Base-by-base conservation (phyloP, 192 early-diverging fungal genomes). In the Gonapodya sp. region DNA sequence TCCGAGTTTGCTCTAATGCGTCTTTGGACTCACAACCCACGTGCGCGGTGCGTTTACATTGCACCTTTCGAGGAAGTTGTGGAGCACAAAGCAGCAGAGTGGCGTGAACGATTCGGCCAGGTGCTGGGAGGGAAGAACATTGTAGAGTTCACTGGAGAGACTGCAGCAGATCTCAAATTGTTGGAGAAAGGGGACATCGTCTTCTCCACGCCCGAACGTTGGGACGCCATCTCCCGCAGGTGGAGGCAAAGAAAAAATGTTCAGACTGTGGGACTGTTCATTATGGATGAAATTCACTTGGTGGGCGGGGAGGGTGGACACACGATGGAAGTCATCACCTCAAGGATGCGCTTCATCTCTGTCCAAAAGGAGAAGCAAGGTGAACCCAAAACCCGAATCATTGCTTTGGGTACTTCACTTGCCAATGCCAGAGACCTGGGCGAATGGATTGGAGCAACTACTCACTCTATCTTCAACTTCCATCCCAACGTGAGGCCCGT, bases 391-490 rank as follows among this genome's bases (percentile, higher is more conserved):
- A 94, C 98, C 80, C 93, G 98, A n/a, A 94, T 99, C 36, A 92
- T 99, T 35, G 94, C 92, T 24, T 85, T 99, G 81, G 92, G 95
- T 73, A 92, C 94, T 0, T 95, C 95, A 0, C 82, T 99, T 73
- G 95, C 97, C 32, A 99, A 99, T 84, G 97, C 97, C n/a, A 88
- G 93, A n/a, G 98, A 99, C 82, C 85, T 99, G 37, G 98, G 96
- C 0, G 94, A 96, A 82, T 99, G 98, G 98, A 94, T 99, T 81
- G 96, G 96, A 36, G 94, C 94, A 0, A 89, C 92, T 0, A 82
- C 85, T 32, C 87, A 90, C 1, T 87, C 90, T 1, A 92, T 95
- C n/a, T 97, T 95, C 85, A 99, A 96, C 84, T 99, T 99, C 87
- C 92, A 93, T 37, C 96, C 96, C 34, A 93, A 91, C 24, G 96